phyloP scores from a whole-genome alignment of 2,329 filamentous ascomycete genomes.

The Fusarium anguioides region DNA sequence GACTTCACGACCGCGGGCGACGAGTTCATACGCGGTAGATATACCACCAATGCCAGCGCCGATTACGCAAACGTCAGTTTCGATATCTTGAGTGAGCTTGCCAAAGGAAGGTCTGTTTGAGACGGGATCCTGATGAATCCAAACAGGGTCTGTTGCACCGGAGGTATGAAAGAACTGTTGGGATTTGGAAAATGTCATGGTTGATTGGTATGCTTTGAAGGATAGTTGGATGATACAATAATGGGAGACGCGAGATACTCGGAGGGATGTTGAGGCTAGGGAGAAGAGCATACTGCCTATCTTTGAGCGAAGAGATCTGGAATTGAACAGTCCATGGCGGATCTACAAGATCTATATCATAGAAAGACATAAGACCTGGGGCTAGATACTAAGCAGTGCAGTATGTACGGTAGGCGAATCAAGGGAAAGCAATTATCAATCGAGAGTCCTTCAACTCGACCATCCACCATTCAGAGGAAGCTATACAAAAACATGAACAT shows the following conservation, averaged over 20 bases:
- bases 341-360: background rate
- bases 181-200: constrained; percentile 18
- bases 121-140: constrained; percentile 63
- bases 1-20: constrained; percentile 61
- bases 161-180: constrained; percentile 53
- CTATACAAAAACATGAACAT: background rate
- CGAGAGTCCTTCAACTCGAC: no score
- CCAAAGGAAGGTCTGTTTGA: constrained; percentile 17
- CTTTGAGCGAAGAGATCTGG: no score
- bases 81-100: background rate
- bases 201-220: constrained; percentile 17
- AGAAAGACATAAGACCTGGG: no score
- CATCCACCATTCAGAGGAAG: no score
- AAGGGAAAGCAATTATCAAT: no score
- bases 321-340: no score
- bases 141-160: constrained; percentile 63
- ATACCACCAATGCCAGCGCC: constrained; percentile 35
- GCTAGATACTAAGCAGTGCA: no score
- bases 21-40: constrained; percentile 49
- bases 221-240: constrained; percentile 1
- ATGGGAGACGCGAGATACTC: constrained; percentile 11
- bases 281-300: constrained; percentile 20
- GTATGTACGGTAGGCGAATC: no score
- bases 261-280: background rate
- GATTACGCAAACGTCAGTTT: constrained; percentile 30